A percentile compares a stretch with the other conserved stretches of the same genome.
phyloP scores from a whole-genome alignment of 2,329 filamentous ascomycete species.

The Didymella keratinophila region DNA sequence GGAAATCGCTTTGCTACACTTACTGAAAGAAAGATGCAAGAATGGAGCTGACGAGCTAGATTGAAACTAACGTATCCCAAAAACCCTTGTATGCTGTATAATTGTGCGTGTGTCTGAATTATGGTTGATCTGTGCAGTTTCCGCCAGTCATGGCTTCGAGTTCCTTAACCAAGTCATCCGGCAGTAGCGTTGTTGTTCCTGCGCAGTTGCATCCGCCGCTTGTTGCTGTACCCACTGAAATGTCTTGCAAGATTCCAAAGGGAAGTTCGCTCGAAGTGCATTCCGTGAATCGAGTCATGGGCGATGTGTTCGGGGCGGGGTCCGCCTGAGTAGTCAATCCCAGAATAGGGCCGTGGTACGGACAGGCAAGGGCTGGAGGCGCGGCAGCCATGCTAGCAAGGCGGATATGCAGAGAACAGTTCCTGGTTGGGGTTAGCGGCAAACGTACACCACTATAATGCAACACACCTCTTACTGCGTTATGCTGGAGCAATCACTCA shows the following conservation, averaged over 20 bases:
- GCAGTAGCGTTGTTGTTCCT: not conserved
- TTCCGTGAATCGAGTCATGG: not conserved
- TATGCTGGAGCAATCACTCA: not conserved
- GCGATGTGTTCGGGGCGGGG: not conserved
- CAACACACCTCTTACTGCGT: not conserved
- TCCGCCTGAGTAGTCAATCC: not conserved
- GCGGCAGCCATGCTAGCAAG: not conserved
- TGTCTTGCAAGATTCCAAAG: not conserved
- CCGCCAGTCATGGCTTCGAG: not conserved
- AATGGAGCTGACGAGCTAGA: not conserved
- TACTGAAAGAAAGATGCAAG: conserved; percentile 20
- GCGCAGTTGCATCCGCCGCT: not conserved
- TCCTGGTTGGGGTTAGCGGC: not conserved
- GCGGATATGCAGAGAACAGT: not conserved
- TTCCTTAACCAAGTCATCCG: not conserved
- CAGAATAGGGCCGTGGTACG: not conserved
- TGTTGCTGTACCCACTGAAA: not conserved
- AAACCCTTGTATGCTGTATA: not conserved
- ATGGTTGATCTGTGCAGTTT: not conserved
- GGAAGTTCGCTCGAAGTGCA: not conserved
- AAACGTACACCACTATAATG: not conserved
- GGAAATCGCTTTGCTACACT: conserved; percentile 32
- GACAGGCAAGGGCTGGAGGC: not conserved
- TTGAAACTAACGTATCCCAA: no score
- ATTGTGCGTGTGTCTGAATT: not conserved